Evolutionary conservation across 768 basidiomycete species (phyloP).

Genomic region (Pilatotrama ljubarskyi): DNA sequence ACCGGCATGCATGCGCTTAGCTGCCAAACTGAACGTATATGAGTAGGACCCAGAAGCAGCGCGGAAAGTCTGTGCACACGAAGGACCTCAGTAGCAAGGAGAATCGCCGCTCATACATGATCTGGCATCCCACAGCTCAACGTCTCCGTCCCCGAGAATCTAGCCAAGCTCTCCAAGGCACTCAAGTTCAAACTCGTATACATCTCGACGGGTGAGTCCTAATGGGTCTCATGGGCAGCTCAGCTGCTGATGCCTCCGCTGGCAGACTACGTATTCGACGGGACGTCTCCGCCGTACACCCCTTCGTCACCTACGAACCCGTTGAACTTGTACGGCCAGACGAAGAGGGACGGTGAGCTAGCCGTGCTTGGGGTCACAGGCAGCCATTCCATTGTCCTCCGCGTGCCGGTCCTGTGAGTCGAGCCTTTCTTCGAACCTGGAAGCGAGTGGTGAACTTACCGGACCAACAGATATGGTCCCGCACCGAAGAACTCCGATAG

Average conservation of each 20-base stretch:
- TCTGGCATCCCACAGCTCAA: slow-evolving; percentile 59
- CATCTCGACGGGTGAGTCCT: slow-evolving; percentile 76
- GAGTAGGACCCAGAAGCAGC: slow-evolving; percentile 70
- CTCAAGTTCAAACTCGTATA: slow-evolving; percentile 76
- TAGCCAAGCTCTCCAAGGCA: slow-evolving; percentile 65
- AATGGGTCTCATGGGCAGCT: not conserved
- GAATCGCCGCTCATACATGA: not conserved
- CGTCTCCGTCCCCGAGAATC: slow-evolving; percentile 66
- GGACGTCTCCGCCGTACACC: slow-evolving; percentile 86
- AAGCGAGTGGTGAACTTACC: not conserved
- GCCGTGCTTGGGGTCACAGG: slow-evolving; percentile 63
- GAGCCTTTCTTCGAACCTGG: not conserved
- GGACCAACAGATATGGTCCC: slow-evolving; percentile 74
- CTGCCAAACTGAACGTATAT: not conserved
- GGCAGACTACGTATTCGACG: slow-evolving; percentile 94
- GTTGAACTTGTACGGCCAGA: slow-evolving; percentile 83
- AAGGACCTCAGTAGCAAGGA: not conserved
- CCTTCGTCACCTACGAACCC: slow-evolving; percentile 76
- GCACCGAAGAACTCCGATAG: slow-evolving; percentile 82
- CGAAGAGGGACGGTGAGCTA: slow-evolving; percentile 86
- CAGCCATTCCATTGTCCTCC: slow-evolving; percentile 65
- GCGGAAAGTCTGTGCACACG: slow-evolving; percentile 46
- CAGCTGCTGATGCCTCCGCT: not conserved
- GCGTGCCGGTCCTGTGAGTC: slow-evolving; percentile 86
- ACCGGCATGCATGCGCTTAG: not conserved